Evolutionary conservation across 257 asterid genomes (phyloP), one percentile per base, ranked within the genome.

Genomic region (Jacaranda mimosifolia): DNA sequence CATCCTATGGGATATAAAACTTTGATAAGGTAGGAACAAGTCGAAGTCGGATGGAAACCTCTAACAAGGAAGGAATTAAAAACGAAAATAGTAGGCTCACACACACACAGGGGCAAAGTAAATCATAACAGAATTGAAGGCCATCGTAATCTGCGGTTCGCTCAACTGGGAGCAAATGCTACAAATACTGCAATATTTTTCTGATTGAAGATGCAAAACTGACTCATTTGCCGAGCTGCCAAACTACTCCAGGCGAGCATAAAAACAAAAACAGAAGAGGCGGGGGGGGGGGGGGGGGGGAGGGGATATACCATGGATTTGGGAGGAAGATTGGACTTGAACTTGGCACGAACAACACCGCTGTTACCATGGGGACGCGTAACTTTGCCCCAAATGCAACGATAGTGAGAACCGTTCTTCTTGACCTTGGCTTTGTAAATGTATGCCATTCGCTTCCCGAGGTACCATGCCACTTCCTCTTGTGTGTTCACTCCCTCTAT

Each of bases 391-490:
- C 94, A 89, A 73, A 89, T 89, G 75, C 94, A 87, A 36, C 93
- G 86, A 78, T 89, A 89, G 77, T 85, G 88, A 7, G 90, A 87
- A 8, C 87, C 88, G 46, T 82, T 77, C 82, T 87, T 84, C 89
- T 89, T 85, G 46, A 88, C 89, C 85, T 89, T 90, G 15, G 95
- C 92, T 63, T 88, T 90, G 91, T 90, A 90, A 80, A 90, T 82
- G 86, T 90, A 90, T 3, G 90, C 92, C 87, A 90, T 63, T 26
- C 80, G 36, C 91, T 90, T 90, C 68, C 95, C 95, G 7, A 39
- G 87, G 80, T 90, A 90, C 95, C 95, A 90, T n/a, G 86, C 85
- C 39, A 90, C 95, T 65, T 90, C 95, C 80, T 90, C 91, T 62
- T 86, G 84, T 4, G 89, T 90, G 87, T 90, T 90, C 72, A 90